Evolutionary conservation across 2,329 filamentous ascomycete species (phyloP), one percentile per base, ranked within the genome.

Genomic region (Aureobasidium leucospermi): DNA sequence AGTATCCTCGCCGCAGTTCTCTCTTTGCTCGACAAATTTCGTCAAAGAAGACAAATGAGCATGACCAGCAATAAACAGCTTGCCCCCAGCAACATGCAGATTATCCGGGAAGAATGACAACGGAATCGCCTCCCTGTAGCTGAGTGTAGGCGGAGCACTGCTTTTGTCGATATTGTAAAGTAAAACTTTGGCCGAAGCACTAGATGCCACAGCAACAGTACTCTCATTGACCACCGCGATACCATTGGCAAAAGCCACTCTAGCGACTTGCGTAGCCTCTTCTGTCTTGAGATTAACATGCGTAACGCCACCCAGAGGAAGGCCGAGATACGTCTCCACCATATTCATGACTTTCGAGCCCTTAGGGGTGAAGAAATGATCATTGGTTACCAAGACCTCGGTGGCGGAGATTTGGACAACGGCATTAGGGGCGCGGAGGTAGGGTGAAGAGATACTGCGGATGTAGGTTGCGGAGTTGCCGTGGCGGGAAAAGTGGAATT

Each of bases 31-130:
- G 2, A 63, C 62, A 3, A 67, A 61, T 10, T 63, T 63, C 41
- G 65, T 60, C 11, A 77, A 39, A 4, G 59, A 66, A 5, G 70
- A 69, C 5, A 70, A 66, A 53, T 72, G 71, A 1, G 75, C 70
- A 61, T 78, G 76, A 0, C 75, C 76, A 4, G 75, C 72, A 15
- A 76, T 67, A 2, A 76, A 63, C 3, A 78, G 58, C n/a, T 74
- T 74, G 0, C 67, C 60, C 0, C 64, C 59, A 51, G 76, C 74
- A 0, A 72, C 65, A 36, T 70, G 73, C 2, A 78, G 52, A 58
- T 78, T 78, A 58, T 78, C 76, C 0, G 73, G 70, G 1, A 67
- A 61, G 31, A 72, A 70, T 0, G 72, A 70, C 6, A 68, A 34
- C 0, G 42, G 13, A 0, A 71, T 68, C 43, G 49, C 51, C 36